Base-by-base conservation (phyloP, 208 protist genomes). In the Trypanosoma avium region DNA sequence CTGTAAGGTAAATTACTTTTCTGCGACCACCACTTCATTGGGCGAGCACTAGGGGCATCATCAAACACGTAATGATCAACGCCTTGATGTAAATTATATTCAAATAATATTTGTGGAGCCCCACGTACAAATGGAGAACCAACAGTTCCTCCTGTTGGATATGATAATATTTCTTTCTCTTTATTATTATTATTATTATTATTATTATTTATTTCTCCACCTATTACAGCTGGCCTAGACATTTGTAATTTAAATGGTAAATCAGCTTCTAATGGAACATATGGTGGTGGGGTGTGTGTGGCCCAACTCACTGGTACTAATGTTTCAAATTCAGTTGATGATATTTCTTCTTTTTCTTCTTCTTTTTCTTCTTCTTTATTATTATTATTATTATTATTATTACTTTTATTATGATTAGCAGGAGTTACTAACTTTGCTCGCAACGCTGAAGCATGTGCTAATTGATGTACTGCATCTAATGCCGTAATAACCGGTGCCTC, bases 1-100 rank as follows among this genome's bases (percentile, higher is more conserved):
- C 80, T 92, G 77, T 95, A 95, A 29, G 90, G 90, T 71, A 92
- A 82, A 71, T 92, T 93, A 21, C 81, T 89, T 67, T 92, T 93
- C 33, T 95, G 90, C 54, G 75, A 88, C 90, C 90, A 95, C 87
- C 90, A 95, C 73, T 92, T 90, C 43, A 88, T 75, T 50, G 90
- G 86, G 40, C 86, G 70, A 29, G 82, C 77, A 57, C 79, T 92
- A 12, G 90, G 86, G 54, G 81, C 77, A 61, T 93, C 82, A 62
- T 95, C 86, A 67, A 83, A 92, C 68, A 92, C 61, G 74, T 93
- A 95, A 57, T 93, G 86, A 43, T 90, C 84, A 19, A 91, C 84
- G 17, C 90, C 90, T 49, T 93, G 86, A 46, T 90, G 86, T 32
- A 95, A 36, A 58, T 85, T 79, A 69, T 87, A 92, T 72, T 92